Conservation (phyloP, 1,139 yeast genomes). For the Torulaspora globosa region DNA sequence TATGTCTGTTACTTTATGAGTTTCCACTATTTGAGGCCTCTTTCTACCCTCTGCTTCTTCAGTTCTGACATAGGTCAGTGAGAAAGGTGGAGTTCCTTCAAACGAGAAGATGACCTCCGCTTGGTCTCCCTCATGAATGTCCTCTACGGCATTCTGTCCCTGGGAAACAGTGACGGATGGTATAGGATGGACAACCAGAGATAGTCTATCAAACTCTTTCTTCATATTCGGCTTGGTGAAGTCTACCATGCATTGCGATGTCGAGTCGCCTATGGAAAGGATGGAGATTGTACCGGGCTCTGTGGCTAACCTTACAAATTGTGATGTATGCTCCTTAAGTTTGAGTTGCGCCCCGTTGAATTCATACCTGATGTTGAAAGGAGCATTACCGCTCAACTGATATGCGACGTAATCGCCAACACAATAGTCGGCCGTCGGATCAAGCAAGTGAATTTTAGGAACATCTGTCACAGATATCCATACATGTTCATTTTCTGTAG, state of each 20-base stretch:
- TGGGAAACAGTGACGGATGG: slow-evolving; percentile 89
- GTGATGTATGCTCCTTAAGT: slow-evolving; percentile 53
- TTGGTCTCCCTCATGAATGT: slow-evolving; percentile 87
- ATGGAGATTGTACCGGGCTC: slow-evolving; percentile 71
- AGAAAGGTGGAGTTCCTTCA: slow-evolving; percentile 67
- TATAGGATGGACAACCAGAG: slow-evolving; percentile 62
- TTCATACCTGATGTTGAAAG: slow-evolving; percentile 68
- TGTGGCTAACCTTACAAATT: slow-evolving; percentile 71
- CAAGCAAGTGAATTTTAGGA: slow-evolving; percentile 55
- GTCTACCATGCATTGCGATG: slow-evolving; percentile 67
- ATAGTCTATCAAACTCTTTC: slow-evolving; percentile 43
- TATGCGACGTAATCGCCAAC: slow-evolving; percentile 88
- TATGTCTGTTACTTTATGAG: slow-evolving; percentile 68
- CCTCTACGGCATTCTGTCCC: slow-evolving; percentile 69
- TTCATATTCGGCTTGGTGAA: slow-evolving; percentile 43
- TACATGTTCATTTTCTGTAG: slow-evolving; percentile 37
- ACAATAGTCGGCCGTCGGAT: slow-evolving; percentile 55
- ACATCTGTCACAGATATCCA: slow-evolving; percentile 63
- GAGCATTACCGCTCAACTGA: slow-evolving; percentile 72
- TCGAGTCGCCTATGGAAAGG: slow-evolving; percentile 69
- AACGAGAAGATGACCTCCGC: slow-evolving; percentile 67
- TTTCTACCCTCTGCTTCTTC: slow-evolving; percentile 40
- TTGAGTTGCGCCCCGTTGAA: slow-evolving; percentile 62
- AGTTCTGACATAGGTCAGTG: slow-evolving; percentile 52
- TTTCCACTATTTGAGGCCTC: slow-evolving; percentile 60